Evolutionary conservation across 179 eudicot genomes (phyloP).

Genomic region (Silene coronaria): DNA sequence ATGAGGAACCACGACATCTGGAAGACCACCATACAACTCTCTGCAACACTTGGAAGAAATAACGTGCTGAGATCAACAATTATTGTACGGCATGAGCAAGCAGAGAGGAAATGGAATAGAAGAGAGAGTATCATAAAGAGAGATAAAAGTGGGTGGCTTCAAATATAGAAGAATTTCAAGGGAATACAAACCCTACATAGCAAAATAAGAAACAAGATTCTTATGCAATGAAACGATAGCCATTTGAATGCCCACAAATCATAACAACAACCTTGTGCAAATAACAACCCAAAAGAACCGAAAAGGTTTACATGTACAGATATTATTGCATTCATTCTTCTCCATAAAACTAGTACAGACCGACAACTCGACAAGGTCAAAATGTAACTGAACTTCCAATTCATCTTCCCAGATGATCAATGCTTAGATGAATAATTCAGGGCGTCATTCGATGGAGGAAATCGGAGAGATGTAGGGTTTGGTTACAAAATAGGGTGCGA

Average conservation of each 20-base stretch:
- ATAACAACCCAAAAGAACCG: neutral
- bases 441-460: neutral
- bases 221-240: neutral
- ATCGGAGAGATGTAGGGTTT: neutral
- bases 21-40: slow-evolving; percentile 69
- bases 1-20: slow-evolving; percentile 83
- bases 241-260: neutral
- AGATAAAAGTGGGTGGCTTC: neutral
- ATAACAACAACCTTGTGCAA: no score
- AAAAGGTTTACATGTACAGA: neutral
- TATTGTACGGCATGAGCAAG: neutral
- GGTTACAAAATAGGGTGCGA: neutral
- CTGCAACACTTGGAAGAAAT: slow-evolving; percentile 35
- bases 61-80: neutral
- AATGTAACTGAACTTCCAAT: neutral
- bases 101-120: neutral
- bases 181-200: neutral
- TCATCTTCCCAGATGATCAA: neutral
- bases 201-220: neutral
- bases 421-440: neutral
- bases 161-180: neutral
- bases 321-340: neutral
- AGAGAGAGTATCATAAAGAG: neutral
- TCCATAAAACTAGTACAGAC: no score
- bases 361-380: no score